Evolutionary conservation across 495 filamentous ascomycete species (phyloP).

Genomic region (Penicillium soppii): DNA sequence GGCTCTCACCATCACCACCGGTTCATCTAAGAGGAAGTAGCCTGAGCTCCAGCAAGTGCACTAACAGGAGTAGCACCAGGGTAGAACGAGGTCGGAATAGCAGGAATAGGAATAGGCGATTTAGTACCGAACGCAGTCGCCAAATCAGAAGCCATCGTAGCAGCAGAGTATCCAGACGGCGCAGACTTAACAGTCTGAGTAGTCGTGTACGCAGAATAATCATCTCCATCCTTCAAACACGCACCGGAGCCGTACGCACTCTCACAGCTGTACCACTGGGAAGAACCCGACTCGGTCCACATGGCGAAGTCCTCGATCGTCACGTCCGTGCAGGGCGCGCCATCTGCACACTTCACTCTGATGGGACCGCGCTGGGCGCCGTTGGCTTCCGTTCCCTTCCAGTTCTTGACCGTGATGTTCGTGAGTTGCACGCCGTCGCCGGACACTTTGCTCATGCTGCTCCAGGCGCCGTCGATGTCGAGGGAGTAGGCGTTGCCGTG

Average conservation of each 20-base stretch:
- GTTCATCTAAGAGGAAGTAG: conserved; percentile 6
- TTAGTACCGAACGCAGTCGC: conserved; percentile 42
- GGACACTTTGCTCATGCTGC: conserved; percentile 28
- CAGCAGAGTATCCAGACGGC: conserved; percentile 45
- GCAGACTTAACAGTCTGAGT: conserved; percentile 36
- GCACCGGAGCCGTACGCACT: conserved; percentile 51
- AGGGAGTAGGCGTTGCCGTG: conserved; percentile 52
- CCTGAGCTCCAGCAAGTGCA: conserved; percentile 17
- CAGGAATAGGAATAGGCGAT: conserved; percentile 51
- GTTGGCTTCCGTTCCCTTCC: conserved; percentile 55
- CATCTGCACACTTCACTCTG: conserved; percentile 44
- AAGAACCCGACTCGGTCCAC: conserved; percentile 55
- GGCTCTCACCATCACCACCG: not conserved
- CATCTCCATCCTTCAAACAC: conserved; percentile 37
- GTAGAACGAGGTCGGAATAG: conserved; percentile 54
- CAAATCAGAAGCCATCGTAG: conserved; percentile 50
- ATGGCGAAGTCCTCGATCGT: conserved; percentile 55
- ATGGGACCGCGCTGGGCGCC: conserved; percentile 52
- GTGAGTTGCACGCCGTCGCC: conserved; percentile 51
- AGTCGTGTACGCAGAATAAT: conserved; percentile 27
- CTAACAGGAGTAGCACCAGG: conserved; percentile 45
- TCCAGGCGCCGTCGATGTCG: conserved; percentile 58
- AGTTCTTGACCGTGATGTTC: conserved; percentile 54
- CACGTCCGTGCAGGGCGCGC: conserved; percentile 53
- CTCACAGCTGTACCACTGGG: conserved; percentile 46